These are phyloP conservation scores for Atalantia buxifolia DNA, from an alignment of 345 rosid genomes.

Conservation along the genomic window DNA sequence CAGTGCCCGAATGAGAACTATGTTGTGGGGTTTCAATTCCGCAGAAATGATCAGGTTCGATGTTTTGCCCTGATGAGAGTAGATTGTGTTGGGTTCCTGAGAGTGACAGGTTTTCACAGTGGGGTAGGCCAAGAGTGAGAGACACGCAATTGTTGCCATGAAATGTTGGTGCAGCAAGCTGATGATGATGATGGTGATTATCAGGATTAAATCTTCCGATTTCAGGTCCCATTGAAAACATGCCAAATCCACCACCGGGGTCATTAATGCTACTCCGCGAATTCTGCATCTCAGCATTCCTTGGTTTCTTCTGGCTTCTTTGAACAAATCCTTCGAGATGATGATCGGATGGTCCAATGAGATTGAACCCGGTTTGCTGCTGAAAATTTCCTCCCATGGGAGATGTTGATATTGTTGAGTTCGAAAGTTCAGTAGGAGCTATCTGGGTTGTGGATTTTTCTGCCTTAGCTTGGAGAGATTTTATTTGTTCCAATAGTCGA, in stretches of 20 bases:
- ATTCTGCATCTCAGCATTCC: conserved; percentile 28
- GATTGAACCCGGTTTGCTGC: conserved; percentile 30
- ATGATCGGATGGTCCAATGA: conserved; percentile 30
- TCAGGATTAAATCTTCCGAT: conserved; percentile 45
- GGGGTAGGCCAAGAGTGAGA: conserved; percentile 65
- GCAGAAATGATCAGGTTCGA: conserved; percentile 12
- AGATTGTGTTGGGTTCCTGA: conserved; percentile 39
- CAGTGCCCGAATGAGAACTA: conserved; percentile 30
- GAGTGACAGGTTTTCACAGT: conserved; percentile 38
- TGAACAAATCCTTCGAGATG: conserved; percentile 27
- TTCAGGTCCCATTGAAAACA: conserved; percentile 32
- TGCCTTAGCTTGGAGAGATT: conserved; percentile 20
- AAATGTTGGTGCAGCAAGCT: conserved; percentile 24
- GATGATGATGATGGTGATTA: conserved; percentile 19
- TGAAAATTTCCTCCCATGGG: conserved; percentile 29
- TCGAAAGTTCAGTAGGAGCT: conserved; percentile 22
- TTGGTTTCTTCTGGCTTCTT: conserved; percentile 39
- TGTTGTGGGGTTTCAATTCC: conserved; percentile 29
- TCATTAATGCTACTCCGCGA: conserved; percentile 25
- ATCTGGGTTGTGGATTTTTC: conserved; percentile 23
- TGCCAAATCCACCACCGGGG: conserved; percentile 31
- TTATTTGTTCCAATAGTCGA: conserved; percentile 20
- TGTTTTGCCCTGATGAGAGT: conserved; percentile 37
- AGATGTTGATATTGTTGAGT: conserved; percentile 34
- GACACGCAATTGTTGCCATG: conserved; percentile 53